Evolutionary conservation across 2,329 filamentous ascomycete genomes (phyloP).

Genomic region (Trichoderma brevicompactum): DNA sequence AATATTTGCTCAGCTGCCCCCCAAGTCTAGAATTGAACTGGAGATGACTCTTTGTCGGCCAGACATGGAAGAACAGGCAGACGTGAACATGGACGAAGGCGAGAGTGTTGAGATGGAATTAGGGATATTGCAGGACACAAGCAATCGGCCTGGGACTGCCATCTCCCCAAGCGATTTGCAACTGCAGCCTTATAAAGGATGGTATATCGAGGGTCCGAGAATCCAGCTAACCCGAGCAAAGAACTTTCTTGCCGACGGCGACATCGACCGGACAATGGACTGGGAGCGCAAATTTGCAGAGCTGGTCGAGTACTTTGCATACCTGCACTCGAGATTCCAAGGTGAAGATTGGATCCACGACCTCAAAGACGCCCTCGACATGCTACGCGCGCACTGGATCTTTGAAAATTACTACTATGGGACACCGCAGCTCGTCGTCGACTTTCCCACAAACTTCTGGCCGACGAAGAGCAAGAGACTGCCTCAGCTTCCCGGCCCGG

Average conservation of each 20-base stretch:
- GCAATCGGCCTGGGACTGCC: not conserved
- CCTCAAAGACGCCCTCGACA: slow-evolving; percentile 40
- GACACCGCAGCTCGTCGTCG: slow-evolving; percentile 35
- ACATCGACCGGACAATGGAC: slow-evolving; percentile 47
- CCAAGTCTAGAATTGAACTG: slow-evolving; percentile 22
- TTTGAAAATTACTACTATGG: slow-evolving; percentile 45
- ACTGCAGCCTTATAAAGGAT: slow-evolving; percentile 41
- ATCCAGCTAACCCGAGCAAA: slow-evolving; percentile 41
- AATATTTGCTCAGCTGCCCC: not conserved
- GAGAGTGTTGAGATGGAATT: not conserved
- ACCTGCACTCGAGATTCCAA: slow-evolving; percentile 37
- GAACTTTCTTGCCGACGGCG: slow-evolving; percentile 56
- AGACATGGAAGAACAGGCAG: not conserved
- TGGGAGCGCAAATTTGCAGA: slow-evolving; percentile 47
- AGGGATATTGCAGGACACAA: slow-evolving; percentile 1
- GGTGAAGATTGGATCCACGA: slow-evolving; percentile 39
- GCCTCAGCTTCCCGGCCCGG: slow-evolving; percentile 35
- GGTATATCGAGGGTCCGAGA: slow-evolving; percentile 41
- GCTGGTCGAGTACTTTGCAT: slow-evolving; percentile 46
- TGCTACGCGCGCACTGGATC: slow-evolving; percentile 43
- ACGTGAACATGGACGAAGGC: not conserved
- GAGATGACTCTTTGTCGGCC: slow-evolving; percentile 3
- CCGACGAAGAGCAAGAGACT: slow-evolving; percentile 36
- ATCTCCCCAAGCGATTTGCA: not conserved
- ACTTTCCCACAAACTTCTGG: slow-evolving; percentile 33